Evolutionary conservation across 768 basidiomycete species (phyloP), one percentile per base, ranked within the genome.

Genomic region (Kockovaella imperatae): DNA sequence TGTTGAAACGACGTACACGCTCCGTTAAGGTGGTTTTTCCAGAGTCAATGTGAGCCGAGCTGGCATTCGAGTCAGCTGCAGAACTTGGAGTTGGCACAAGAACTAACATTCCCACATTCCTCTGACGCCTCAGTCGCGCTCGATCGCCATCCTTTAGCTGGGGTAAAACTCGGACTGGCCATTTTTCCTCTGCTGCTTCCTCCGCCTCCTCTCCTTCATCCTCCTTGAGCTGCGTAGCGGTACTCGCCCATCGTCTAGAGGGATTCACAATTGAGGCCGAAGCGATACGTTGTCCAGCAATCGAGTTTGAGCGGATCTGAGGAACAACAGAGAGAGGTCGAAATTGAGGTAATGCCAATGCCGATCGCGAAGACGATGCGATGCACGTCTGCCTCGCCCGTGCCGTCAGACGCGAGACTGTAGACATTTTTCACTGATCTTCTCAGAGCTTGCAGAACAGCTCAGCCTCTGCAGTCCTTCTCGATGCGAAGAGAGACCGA

Each of bases 11-110:
- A 54, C 60, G 45, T 31, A 60, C 80, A 11, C 95, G 86, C 67
- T 99, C 95, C 24, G 95, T 97, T 58, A 97, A 73, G 2, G 95
- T 99, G 0, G 95, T 99, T 77, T 99, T 99, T 23, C 95, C 95
- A 3, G 90, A 90, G 71, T 95, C 62, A 29, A 70, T 67, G 53
- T 71, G 68, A 7, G 66, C 64, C 3, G 67, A 68, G 21, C 62
- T 68, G 35, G 5, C n/a, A 14, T n/a, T 20, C 15, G n/a, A 1
- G 17, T 14, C 13, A 7, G 24, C 2, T n/a, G 26, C 1, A 17
- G 28, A 10, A 2, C n/a, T 23, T 14, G 23, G 13, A 23, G 18
- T 7, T 15, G 4, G 3, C n/a, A n/a, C 3, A 5, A 26, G 24
- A 13, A 58, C 63, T 56, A 41, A 71, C 60, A 99, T 85, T 57